These are phyloP conservation scores for Arabis hirsuta DNA, from an alignment of 345 rosid genomes.

Conservation along the genomic window DNA sequence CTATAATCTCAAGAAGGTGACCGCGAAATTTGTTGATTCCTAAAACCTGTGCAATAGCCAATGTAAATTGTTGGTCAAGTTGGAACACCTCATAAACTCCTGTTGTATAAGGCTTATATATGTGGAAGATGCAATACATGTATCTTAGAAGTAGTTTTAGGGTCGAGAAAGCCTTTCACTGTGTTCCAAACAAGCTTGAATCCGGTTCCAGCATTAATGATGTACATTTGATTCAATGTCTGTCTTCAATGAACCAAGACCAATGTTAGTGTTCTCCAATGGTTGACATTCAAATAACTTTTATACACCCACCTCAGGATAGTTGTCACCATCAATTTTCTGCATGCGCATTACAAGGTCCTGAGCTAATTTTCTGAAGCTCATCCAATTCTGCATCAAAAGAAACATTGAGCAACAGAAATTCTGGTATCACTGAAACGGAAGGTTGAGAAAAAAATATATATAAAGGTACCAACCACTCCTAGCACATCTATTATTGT, in stretches of 20 bases:
- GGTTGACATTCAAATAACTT: conserved; percentile 31
- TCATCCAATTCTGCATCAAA: conserved; percentile 78
- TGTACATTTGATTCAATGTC: conserved; percentile 95
- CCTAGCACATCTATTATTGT: conserved; percentile 91
- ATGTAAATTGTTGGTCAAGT: conserved; percentile 34
- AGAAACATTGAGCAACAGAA: conserved; percentile 7
- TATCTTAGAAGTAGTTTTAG: conserved; percentile 87
- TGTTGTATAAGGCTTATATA: conserved; percentile 15
- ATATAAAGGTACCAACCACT: conserved; percentile 55
- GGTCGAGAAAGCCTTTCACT: conserved; percentile 86
- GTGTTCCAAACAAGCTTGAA: conserved; percentile 92
- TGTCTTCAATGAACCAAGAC: conserved; percentile 49
- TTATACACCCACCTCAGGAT: conserved; percentile 81
- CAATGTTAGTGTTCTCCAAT: conserved; percentile 39
- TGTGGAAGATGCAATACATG: conserved; percentile 52
- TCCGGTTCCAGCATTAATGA: conserved; percentile 86
- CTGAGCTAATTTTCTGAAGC: conserved; percentile 88
- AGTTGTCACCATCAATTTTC: conserved; percentile 97
- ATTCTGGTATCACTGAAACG: not conserved
- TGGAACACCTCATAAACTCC: conserved; percentile 14
- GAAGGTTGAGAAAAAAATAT: conserved; percentile 6
- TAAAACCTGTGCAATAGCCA: conserved; percentile 64
- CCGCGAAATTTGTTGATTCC: conserved; percentile 76
- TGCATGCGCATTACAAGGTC: conserved; percentile 93
- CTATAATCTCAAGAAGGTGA: conserved; percentile 79